Conservation (phyloP, 257 asterid species). For the Ajuga chamaepitys region DNA sequence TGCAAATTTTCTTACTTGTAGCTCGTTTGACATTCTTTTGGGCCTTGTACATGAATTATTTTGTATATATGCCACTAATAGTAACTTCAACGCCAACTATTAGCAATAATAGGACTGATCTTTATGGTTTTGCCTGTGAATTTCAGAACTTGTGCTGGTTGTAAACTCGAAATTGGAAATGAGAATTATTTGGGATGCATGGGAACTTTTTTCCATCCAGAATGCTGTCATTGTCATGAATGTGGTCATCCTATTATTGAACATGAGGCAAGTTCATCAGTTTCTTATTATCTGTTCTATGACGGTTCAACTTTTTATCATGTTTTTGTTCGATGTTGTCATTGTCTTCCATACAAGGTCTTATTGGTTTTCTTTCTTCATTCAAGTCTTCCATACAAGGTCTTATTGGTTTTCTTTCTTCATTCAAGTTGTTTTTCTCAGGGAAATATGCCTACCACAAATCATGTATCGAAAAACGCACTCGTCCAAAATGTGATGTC, state of each 20-base stretch:
- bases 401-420: constrained; percentile 41
- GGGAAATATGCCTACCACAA: constrained; percentile 74
- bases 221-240: constrained; percentile 76
- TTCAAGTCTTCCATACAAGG: constrained; percentile 30
- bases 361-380: constrained; percentile 40
- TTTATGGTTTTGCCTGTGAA: not conserved
- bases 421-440: constrained; percentile 87
- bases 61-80: too few species aligned
- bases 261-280: constrained; percentile 47
- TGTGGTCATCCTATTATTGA: constrained; percentile 79
- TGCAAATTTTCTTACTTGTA: too few species aligned
- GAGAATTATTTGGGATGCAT: constrained; percentile 92
- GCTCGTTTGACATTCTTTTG: not conserved
- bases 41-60: not conserved
- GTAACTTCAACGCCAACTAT: too few species aligned
- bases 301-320: too few species aligned
- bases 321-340: too few species aligned
- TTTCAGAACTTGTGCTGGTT: constrained; percentile 74
- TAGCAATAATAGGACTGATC: not conserved
- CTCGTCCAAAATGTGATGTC: constrained; percentile 94
- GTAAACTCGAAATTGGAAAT: constrained; percentile 67
- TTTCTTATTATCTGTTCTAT: not conserved
- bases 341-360: constrained; percentile 15
- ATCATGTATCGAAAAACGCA: constrained; percentile 89
- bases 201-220: constrained; percentile 84